phyloP scores from a whole-genome alignment of 116 monocot species.

The Zostera marina region DNA sequence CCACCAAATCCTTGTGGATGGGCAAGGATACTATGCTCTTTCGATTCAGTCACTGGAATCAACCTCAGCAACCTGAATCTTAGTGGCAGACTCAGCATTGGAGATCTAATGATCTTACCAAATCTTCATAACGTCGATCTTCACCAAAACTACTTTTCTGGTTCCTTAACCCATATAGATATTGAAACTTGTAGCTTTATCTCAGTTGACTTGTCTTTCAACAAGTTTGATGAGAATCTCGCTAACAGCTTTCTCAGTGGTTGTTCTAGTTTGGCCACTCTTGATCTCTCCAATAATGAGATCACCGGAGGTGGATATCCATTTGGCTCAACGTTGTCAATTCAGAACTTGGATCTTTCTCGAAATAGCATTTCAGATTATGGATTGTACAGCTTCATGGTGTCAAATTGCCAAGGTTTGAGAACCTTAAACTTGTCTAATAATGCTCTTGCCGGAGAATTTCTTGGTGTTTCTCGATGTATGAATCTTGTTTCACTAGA shows the following conservation, averaged over 20 bases:
- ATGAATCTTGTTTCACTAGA: conserved; percentile 32
- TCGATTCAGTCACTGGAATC: conserved; percentile 17
- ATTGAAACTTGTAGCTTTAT: conserved; percentile 28
- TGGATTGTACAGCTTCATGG: conserved; percentile 30
- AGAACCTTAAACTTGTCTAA: conserved; percentile 42
- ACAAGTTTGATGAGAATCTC: conserved; percentile 38
- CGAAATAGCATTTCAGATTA: conserved; percentile 38
- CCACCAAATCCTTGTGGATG: conserved; percentile 35
- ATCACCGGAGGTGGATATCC: conserved; percentile 39
- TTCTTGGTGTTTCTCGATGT: conserved; percentile 22
- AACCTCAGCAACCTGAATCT: conserved; percentile 49
- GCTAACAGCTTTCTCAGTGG: conserved; percentile 18
- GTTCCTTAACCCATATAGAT: conserved; percentile 41
- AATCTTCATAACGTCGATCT: conserved; percentile 37
- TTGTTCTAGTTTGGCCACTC: conserved; percentile 19
- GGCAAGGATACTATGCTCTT: conserved; percentile 51
- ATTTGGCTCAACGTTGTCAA: conserved; percentile 13
- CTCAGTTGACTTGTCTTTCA: conserved; percentile 45
- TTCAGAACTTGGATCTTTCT: conserved; percentile 47
- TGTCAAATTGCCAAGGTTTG: conserved; percentile 28
- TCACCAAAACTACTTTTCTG: conserved; percentile 53
- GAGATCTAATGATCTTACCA: conserved; percentile 33
- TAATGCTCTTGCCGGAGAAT: conserved; percentile 30
- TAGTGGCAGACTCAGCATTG: conserved; percentile 32
- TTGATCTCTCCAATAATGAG: conserved; percentile 53